Evolutionary conservation across 331 rosid genomes (phyloP), one percentile per base, ranked within the genome.

Genomic region (Stylosanthes scabra): DNA sequence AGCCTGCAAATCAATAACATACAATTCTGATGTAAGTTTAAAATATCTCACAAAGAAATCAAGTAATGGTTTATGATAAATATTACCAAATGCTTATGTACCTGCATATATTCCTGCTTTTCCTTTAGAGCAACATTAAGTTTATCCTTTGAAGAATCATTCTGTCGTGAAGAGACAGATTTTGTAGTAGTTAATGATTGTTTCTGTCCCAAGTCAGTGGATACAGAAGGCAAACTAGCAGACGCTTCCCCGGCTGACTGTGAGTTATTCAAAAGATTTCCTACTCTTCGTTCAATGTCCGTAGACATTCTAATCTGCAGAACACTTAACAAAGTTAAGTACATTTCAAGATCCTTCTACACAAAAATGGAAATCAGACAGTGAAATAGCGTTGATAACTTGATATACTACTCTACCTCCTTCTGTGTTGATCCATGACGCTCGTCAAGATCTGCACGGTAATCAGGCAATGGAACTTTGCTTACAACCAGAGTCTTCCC

Each of bases 381-480:
- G 11, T 42, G 54, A 60, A 67, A 69, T 25, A 58, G 56, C 46
- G 57, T 20, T 46, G 55, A 71, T 57, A 74, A 45, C 51, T 20
- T 46, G 55, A 71, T 57, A 74, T 56, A 66, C 47, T 56, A 66
- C 47, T 41, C 45, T 60, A 91, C 99, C 96, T 91, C 96, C 66
- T 89, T 88, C 78, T 89, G 97, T 27, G 97, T 84, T 77, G 95
- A 91, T 60, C 99, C 99, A 85, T 94, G 96, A 27, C 82, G 89
- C 51, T 91, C 99, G 78, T 94, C 99, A 58, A 94, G 99, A 83
- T 94, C 99, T 41, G 97, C 99, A 66, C 97, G 90, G 78, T 91
- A 94, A 84, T 94, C 96, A 39, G 97, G 99, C 83, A 94, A 77
- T 4, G 90, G 97, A 72, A 88, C 90, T 84, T 89, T 94, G 90